Percentiles rank a stretch among this genome's conserved stretches.
These are phyloP conservation scores for Sporobolomyces roseus DNA, from an alignment of 768 basidiomycete species.

Conservation along the genomic window DNA sequence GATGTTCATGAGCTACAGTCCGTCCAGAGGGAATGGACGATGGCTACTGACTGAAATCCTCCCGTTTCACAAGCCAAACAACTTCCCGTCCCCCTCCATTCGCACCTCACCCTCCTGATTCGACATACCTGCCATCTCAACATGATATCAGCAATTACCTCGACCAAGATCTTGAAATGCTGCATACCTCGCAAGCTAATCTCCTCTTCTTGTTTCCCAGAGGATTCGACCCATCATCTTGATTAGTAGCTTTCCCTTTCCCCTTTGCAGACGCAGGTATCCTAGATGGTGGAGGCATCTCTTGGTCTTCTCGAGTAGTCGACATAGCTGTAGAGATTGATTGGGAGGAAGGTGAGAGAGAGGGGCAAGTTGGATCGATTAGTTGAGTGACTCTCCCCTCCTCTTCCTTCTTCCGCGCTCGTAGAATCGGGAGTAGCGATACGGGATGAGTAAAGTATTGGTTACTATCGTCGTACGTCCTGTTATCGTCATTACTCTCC, in stretches of 20 bases:
- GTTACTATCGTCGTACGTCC: no score
- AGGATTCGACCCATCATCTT: background rate
- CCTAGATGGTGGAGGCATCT: background rate
- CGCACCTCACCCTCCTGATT: constrained; percentile 11
- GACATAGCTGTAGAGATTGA: background rate
- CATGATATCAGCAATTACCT: background rate
- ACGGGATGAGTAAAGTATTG: no score
- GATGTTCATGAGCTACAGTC: no score
- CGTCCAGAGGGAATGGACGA: background rate
- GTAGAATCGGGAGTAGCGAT: no score
- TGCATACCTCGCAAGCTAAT: constrained; percentile 17
- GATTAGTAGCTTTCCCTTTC: background rate
- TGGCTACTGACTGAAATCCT: background rate
- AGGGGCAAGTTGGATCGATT: background rate
- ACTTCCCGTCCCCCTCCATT: constrained; percentile 1
- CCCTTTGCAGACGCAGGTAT: background rate
- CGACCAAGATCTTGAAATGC: background rate
- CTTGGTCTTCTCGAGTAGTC: background rate
- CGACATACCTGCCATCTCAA: background rate
- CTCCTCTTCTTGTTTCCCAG: background rate
- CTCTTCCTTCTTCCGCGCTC: no score
- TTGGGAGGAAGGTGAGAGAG: background rate
- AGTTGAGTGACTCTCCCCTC: no score
- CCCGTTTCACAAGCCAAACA: background rate
- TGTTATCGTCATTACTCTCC: no score